Percentiles rank a stretch among this genome's conserved stretches.
Evolutionary conservation across 2,329 filamentous ascomycete genomes (phyloP).

Genomic region (Ramularia endophylla): DNA sequence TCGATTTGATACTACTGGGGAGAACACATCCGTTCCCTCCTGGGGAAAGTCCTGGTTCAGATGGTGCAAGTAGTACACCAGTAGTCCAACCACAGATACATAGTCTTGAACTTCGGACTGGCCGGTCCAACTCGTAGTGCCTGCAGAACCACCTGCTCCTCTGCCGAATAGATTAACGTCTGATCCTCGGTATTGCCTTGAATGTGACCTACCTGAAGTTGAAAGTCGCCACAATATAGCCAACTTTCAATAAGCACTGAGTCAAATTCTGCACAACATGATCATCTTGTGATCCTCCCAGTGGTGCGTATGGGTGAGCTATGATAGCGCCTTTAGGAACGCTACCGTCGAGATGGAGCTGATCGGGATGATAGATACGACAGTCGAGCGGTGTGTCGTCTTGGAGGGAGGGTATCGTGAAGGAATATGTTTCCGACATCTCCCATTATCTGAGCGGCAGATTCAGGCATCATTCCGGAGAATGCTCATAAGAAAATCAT

Average conservation of each 20-base stretch:
- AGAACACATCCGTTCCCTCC: conserved; percentile 1
- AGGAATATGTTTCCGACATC: conserved; percentile 33
- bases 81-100: conserved; percentile 71
- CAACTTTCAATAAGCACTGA: conserved; percentile 57
- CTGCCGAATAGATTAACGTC: conserved; percentile 40
- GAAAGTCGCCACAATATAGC: conserved; percentile 78
- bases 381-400: conserved; percentile 72
- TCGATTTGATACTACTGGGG: conserved; percentile 2
- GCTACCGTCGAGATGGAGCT: not conserved
- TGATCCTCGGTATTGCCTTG: not conserved
- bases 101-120: conserved; percentile 79
- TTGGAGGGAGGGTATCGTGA: conserved; percentile 79
- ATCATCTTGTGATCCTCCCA: conserved; percentile 84
- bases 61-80: conserved; percentile 64
- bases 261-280: conserved; percentile 64
- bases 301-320: conserved; percentile 83
- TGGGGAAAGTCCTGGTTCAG: conserved; percentile 33
- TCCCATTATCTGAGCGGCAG: too few species aligned
- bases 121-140: conserved; percentile 80
- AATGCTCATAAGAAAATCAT: too few species aligned
- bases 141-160: conserved; percentile 68
- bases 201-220: conserved; percentile 69
- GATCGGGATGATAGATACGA: conserved; percentile 63
- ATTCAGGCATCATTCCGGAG: too few species aligned
- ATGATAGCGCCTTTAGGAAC: conserved; percentile 53